Evolutionary conservation across 352 stramenopile species (phyloP).

Genomic region (Pythium aristosporum): DNA sequence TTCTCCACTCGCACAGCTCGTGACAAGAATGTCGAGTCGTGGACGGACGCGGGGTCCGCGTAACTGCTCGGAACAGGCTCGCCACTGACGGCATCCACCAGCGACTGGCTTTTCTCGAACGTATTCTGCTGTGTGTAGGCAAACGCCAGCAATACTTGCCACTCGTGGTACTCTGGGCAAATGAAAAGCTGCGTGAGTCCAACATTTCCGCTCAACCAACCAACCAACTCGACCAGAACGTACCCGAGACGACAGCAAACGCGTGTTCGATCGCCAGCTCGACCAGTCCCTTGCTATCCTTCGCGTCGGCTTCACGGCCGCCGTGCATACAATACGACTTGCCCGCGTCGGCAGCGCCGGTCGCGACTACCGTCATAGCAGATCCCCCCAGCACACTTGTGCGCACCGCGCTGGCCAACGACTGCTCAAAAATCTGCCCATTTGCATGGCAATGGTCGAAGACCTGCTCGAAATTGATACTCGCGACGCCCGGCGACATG

Average conservation of each 20-base stretch:
- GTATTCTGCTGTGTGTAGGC: slow-evolving; percentile 6
- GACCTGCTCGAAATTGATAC: slow-evolving; percentile 75
- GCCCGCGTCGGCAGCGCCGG: slow-evolving; percentile 41
- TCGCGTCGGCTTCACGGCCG: slow-evolving; percentile 15
- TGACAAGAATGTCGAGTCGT: slow-evolving; percentile 24
- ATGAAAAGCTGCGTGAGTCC: background rate
- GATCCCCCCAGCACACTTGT: slow-evolving; percentile 29
- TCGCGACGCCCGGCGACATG: slow-evolving; percentile 72
- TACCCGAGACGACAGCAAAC: slow-evolving; percentile 10
- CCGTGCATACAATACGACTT: slow-evolving; percentile 72
- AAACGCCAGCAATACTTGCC: slow-evolving; percentile 15
- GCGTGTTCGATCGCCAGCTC: slow-evolving; percentile 22
- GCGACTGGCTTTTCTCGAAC: background rate
- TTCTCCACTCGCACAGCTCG: slow-evolving; percentile 31
- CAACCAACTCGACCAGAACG: background rate
- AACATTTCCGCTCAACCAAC: background rate
- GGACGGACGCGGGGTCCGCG: background rate
- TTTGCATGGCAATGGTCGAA: slow-evolving; percentile 48
- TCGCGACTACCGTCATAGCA: slow-evolving; percentile 42
- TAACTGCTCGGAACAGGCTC: background rate
- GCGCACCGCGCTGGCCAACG: slow-evolving; percentile 32
- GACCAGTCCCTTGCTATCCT: slow-evolving; percentile 18
- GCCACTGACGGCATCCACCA: slow-evolving; percentile 17
- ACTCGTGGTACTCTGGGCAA: slow-evolving; percentile 12
- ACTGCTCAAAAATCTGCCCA: slow-evolving; percentile 44